Evolutionary conservation across 495 filamentous ascomycete species (phyloP).

Genomic region (Darksidea phi): DNA sequence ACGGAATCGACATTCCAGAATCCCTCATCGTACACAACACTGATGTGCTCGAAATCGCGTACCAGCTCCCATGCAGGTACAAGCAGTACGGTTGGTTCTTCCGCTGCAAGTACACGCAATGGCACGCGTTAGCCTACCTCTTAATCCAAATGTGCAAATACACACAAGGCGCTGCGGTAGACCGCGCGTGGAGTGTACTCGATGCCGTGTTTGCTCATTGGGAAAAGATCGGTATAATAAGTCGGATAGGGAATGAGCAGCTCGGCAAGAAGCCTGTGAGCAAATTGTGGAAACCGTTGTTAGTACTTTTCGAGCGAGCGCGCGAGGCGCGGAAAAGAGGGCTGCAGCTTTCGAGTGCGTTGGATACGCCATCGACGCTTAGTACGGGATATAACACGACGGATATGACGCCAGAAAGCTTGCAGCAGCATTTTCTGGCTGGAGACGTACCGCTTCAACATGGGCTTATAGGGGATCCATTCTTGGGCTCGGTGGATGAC

Average conservation of each 20-base stretch:
- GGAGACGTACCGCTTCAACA: neutral
- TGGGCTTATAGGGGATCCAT: conserved; percentile 7
- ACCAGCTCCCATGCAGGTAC: conserved; percentile 15
- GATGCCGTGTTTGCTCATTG: conserved; percentile 12
- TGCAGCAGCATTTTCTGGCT: too few relatives aligned
- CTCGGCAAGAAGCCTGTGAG: neutral
- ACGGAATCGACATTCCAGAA: neutral
- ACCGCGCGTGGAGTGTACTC: conserved; percentile 22
- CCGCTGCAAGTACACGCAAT: conserved; percentile 26
- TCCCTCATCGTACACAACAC: conserved; percentile 11
- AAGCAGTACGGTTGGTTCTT: conserved; percentile 25
- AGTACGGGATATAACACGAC: neutral
- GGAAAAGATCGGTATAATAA: neutral
- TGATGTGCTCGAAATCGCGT: conserved; percentile 16
- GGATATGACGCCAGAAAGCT: neutral
- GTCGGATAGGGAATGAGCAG: neutral
- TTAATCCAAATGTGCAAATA: conserved; percentile 14
- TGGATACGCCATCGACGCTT: too few relatives aligned
- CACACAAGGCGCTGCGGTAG: conserved; percentile 8
- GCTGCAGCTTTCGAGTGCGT: too few relatives aligned
- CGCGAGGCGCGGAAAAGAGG: neutral
- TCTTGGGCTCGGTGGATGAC: conserved; percentile 2
- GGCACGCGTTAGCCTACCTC: conserved; percentile 28
- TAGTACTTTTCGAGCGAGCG: conserved; percentile 8
- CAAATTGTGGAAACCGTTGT: conserved; percentile 8